A percentile compares a stretch with the other conserved stretches of the same genome.
phyloP scores from a whole-genome alignment of 768 basidiomycete species.

The Ephemerocybe angulata region DNA sequence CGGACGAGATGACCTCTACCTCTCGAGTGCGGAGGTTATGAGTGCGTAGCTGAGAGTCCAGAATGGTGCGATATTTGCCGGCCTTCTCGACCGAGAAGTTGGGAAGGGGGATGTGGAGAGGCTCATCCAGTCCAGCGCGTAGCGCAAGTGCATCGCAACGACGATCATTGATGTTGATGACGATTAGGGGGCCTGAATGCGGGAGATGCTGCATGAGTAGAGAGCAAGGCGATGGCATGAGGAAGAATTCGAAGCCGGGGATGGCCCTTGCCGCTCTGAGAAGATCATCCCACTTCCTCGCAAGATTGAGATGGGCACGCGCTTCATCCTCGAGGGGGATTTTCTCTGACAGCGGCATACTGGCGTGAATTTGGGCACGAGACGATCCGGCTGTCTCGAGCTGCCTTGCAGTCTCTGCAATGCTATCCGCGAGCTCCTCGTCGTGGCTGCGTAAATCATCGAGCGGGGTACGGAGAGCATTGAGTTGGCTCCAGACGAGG shows the following conservation, averaged over 20 bases:
- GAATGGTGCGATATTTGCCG: no score
- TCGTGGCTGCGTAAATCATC: conserved; percentile 13
- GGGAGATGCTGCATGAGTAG: not conserved
- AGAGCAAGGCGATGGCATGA: not conserved
- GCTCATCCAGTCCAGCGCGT: no score
- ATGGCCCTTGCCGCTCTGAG: not conserved
- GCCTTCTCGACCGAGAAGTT: no score
- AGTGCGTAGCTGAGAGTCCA: no score
- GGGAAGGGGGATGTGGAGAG: no score
- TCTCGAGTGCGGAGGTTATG: conserved; percentile 1
- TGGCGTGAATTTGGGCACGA: no score
- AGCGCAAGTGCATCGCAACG: no score
- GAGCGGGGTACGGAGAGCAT: conserved; percentile 21
- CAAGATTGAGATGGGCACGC: no score
- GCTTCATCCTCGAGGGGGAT: no score
- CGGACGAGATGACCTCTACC: conserved; percentile 13
- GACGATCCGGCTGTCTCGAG: no score
- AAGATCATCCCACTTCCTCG: not conserved
- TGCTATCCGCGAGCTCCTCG: conserved; percentile 10
- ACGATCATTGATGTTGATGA: not conserved
- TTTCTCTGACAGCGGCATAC: not conserved
- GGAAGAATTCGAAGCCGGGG: no score
- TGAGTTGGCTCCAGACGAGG: no score
- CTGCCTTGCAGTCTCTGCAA: conserved; percentile 1
- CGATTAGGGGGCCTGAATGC: conserved; percentile 2